These are phyloP conservation scores for Gymnopilus dilepis DNA, from an alignment of 768 basidiomycete species.

Conservation along the genomic window DNA sequence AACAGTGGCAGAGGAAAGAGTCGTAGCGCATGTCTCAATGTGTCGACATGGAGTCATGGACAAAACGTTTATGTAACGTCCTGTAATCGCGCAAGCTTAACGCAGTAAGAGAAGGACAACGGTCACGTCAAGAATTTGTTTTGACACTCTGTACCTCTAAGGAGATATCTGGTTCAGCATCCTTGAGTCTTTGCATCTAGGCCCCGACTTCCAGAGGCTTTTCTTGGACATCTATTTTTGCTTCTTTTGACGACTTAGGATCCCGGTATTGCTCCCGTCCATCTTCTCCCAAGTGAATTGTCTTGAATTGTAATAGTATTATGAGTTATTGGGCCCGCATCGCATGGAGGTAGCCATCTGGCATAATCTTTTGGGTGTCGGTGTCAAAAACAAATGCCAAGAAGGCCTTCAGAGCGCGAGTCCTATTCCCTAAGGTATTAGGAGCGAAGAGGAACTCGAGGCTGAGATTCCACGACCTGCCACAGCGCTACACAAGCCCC, in stretches of 20 bases:
- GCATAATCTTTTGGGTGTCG: slow-evolving; percentile 7
- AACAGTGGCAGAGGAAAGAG: not conserved
- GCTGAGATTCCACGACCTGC: not conserved
- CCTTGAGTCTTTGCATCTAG: not conserved
- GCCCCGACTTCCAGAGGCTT: not conserved
- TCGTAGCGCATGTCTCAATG: not conserved
- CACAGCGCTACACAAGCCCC: not conserved
- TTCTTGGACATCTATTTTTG: not conserved
- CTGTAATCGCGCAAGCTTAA: not conserved
- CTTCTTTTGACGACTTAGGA: not conserved
- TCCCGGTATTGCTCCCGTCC: not conserved
- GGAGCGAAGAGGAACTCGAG: not conserved
- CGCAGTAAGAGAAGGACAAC: too few species aligned
- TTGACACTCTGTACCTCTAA: not conserved
- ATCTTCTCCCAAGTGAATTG: not conserved
- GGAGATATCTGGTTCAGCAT: not conserved
- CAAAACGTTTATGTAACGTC: not conserved
- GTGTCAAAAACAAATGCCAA: not conserved
- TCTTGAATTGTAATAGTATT: not conserved
- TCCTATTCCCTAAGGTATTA: too few species aligned
- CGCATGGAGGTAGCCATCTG: not conserved
- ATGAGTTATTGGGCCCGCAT: too few species aligned
- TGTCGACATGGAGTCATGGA: not conserved
- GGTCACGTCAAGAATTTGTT: too few species aligned
- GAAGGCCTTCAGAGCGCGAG: too few species aligned